These are phyloP conservation scores for Fusarium sp. DNA, from an alignment of 2,329 filamentous ascomycete genomes.

Conservation along the genomic window DNA sequence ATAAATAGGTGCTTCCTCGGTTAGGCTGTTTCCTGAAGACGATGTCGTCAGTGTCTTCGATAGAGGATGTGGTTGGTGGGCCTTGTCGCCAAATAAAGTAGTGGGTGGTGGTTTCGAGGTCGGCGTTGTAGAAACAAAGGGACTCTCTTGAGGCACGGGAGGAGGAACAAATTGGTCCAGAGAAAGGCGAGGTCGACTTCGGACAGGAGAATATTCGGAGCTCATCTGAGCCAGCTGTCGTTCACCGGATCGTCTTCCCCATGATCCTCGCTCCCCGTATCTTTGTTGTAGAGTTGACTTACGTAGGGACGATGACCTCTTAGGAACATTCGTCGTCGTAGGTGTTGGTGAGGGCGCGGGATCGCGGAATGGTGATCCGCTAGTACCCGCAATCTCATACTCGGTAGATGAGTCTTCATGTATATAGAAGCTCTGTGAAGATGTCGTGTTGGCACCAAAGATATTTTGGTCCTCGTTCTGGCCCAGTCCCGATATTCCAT, in stretches of 20 bases:
- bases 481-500: constrained; percentile 73
- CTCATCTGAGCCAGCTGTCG: constrained; percentile 61
- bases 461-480: constrained; percentile 72
- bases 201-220: constrained; percentile 64
- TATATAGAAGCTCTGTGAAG: constrained; percentile 60
- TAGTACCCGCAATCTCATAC: constrained; percentile 60
- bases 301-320: constrained; percentile 79
- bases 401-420: constrained; percentile 60
- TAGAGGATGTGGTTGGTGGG: constrained; percentile 78
- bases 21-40: constrained; percentile 80
- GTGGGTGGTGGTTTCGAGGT: constrained; percentile 58
- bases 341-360: constrained; percentile 56
- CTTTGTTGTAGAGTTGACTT: constrained; percentile 91
- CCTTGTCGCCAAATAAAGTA: constrained; percentile 50
- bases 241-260: constrained; percentile 67
- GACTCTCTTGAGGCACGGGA: constrained; percentile 66
- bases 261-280: constrained; percentile 72
- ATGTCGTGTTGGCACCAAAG: constrained; percentile 68
- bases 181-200: constrained; percentile 77
- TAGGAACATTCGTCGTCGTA: constrained; percentile 63
- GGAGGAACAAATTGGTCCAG: constrained; percentile 80
- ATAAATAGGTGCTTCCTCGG: constrained; percentile 67
- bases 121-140: constrained; percentile 67
- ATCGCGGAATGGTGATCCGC: constrained; percentile 50
- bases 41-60: constrained; percentile 89